These are phyloP conservation scores for Chaetomium sp. DNA, from an alignment of 2,329 filamentous ascomycete species.

Conservation along the genomic window DNA sequence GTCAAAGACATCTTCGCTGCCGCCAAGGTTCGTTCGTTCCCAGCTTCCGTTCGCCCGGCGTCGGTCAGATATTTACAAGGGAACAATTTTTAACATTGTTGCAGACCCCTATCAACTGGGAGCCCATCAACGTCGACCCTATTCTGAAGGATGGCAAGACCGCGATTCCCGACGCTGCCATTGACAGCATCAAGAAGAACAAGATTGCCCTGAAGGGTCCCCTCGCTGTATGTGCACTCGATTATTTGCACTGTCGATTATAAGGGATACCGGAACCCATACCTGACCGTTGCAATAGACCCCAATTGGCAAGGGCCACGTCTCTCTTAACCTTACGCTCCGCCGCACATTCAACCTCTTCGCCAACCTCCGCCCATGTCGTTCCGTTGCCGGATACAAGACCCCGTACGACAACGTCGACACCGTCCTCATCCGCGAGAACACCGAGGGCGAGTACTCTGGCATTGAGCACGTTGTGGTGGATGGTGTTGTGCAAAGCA, in stretches of 20 bases:
- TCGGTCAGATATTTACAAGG: background rate
- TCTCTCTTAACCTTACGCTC: constrained; percentile 97
- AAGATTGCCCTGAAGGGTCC: constrained; percentile 98
- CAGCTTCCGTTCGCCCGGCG: constrained; percentile 27
- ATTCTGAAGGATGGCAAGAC: constrained; percentile 93
- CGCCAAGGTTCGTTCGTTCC: constrained; percentile 62
- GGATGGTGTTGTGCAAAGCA: constrained; percentile 96
- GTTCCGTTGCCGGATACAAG: constrained; percentile 95
- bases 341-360: constrained; percentile 99
- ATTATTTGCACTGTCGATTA: background rate
- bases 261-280: background rate
- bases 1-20: constrained; percentile 98
- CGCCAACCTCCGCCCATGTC: constrained; percentile 97
- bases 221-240: constrained; percentile 63
- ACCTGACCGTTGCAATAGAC: constrained; percentile 48
- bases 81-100: constrained; percentile 11
- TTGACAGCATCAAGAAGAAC: constrained; percentile 89
- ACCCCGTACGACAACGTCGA: constrained; percentile 96
- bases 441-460: constrained; percentile 99
- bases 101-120: constrained; percentile 90
- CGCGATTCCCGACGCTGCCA: constrained; percentile 85
- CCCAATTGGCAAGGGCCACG: constrained; percentile 96
- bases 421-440: constrained; percentile 96
- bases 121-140: constrained; percentile 92
- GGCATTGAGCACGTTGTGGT: constrained; percentile 98